Evolutionary conservation across 352 stramenopile genomes (phyloP).

Genomic region (Phytophthora gonapodyides): DNA sequence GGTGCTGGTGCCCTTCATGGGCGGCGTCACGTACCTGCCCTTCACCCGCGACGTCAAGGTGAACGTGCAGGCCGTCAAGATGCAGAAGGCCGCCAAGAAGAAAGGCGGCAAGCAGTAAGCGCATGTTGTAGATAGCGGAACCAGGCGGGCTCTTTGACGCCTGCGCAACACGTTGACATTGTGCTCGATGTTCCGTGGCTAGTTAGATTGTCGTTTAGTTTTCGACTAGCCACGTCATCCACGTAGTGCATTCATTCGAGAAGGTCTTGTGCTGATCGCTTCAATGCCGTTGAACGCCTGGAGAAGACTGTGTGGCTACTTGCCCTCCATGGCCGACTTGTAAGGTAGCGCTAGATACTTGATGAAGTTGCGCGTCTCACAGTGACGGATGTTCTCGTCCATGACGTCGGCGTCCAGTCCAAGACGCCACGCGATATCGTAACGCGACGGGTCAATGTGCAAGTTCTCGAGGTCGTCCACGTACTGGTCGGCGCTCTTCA

Average conservation of each 20-base stretch:
- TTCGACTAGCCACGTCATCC: constrained; percentile 23
- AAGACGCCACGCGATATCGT: constrained; percentile 80
- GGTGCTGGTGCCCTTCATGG: constrained; percentile 98
- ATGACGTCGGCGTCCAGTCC: constrained; percentile 82
- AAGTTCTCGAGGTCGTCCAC: constrained; percentile 78
- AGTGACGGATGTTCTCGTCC: constrained; percentile 77
- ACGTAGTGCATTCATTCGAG: constrained; percentile 24
- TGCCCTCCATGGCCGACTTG: constrained; percentile 53
- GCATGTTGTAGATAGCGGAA: constrained; percentile 36
- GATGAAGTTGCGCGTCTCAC: constrained; percentile 86
- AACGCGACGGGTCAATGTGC: constrained; percentile 67
- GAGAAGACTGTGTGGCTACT: no score
- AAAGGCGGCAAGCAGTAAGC: constrained; percentile 79
- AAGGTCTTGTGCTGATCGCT: constrained; percentile 7
- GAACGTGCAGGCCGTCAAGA: constrained; percentile 92
- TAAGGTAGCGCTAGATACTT: constrained; percentile 82
- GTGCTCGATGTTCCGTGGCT: constrained; percentile 18
- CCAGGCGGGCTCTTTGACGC: constrained; percentile 9
- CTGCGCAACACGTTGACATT: constrained; percentile 30
- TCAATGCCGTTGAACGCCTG: no score
- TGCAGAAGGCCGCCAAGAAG: constrained; percentile 95
- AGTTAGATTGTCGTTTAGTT: constrained; percentile 21
- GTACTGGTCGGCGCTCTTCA: constrained; percentile 72
- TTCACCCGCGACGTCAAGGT: constrained; percentile 96
- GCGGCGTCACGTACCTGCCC: constrained; percentile 97